These are phyloP conservation scores for Teratosphaeria viscida DNA, from an alignment of 2,329 filamentous ascomycete species.

Conservation along the genomic window DNA sequence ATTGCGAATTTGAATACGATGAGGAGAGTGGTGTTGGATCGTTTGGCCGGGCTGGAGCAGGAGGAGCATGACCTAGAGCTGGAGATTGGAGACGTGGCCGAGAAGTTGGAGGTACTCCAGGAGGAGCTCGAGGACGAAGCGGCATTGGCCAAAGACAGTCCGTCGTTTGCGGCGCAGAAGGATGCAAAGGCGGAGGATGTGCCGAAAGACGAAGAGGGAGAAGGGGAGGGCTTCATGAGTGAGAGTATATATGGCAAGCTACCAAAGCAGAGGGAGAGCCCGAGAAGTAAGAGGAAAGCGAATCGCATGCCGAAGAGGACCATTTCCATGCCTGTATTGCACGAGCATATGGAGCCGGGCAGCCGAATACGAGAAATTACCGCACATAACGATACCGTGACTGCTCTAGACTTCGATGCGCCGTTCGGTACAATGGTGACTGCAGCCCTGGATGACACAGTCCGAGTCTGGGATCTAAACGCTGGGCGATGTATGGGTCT, in stretches of 20 bases:
- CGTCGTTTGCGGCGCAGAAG: conserved; percentile 29
- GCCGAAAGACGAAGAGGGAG: conserved; percentile 28
- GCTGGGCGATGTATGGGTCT: conserved; percentile 83
- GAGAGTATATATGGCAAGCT: conserved; percentile 95
- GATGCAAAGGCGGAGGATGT: conserved; percentile 34
- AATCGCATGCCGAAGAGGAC: conserved; percentile 46
- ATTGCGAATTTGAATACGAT: conserved; percentile 87
- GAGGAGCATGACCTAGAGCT: conserved; percentile 86
- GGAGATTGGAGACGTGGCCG: conserved; percentile 56
- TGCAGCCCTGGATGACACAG: conserved; percentile 82
- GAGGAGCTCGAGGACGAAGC: conserved; percentile 46
- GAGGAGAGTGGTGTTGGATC: conserved; percentile 82
- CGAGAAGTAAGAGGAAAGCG: conserved; percentile 41
- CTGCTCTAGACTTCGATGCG: conserved; percentile 89
- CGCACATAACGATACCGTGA: conserved; percentile 79
- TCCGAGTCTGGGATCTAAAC: conserved; percentile 93
- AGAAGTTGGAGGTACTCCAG: conserved; percentile 52
- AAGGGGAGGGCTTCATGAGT: conserved; percentile 68
- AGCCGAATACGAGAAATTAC: conserved; percentile 79
- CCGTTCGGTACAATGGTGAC: conserved; percentile 94
- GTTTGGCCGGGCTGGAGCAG: conserved; percentile 75
- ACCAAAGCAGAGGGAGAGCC: conserved; percentile 42
- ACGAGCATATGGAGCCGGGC: conserved; percentile 89
- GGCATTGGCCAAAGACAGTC: conserved; percentile 33
- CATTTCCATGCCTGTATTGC: conserved; percentile 86